Evolutionary conservation across 129 eudicot species (phyloP), one percentile per base, ranked within the genome.

Genomic region (Artemisia argyi): DNA sequence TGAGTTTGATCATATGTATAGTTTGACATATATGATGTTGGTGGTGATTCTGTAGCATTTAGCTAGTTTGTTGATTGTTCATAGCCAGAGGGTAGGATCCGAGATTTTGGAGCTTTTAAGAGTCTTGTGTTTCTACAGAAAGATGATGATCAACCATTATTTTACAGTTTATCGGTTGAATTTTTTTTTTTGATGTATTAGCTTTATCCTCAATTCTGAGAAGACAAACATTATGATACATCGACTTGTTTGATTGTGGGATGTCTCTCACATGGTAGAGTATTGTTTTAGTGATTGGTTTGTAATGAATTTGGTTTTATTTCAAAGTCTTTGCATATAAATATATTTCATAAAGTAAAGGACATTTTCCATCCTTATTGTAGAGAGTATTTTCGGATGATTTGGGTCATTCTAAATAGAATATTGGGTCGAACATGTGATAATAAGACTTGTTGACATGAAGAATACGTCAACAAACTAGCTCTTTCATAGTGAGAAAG

Each of bases 231-330:
- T 30, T 30, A 30, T 4, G 35, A 30, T 18, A 63, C 68, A 30
- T 62, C 4, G 11, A 61, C 68, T 32, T 30, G 68, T n/a, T 63
- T 63, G 65, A 28, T 26, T 54, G 35, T 30, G 35, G 35, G 35
- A 30, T 4, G 35, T 20, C 18, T 13, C 15, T 3, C 42, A 5
- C 13, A 18, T 24, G 24, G 46, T 60, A 60, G 35, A 39, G 13
- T 63, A 6, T 35, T 30, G 49, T 63, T 63, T 63, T 62, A 32
- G 48, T 61, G 50, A 35, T 49, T 55, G 61, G 61, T 55, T 55
- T 17, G 61, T 55, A 1, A 8, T 35, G 8, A 63, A n/a, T 32
- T 15, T 63, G 51, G 24, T 20, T 63, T 63, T 63, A 19, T 35
- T 60, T 8, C 49, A 5, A 39, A 8, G 46, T 63, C n/a, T 15